Evolutionary conservation across 305 asterid genomes (phyloP), one percentile per base, ranked within the genome.

Genomic region (Fraxinus angustifolia): DNA sequence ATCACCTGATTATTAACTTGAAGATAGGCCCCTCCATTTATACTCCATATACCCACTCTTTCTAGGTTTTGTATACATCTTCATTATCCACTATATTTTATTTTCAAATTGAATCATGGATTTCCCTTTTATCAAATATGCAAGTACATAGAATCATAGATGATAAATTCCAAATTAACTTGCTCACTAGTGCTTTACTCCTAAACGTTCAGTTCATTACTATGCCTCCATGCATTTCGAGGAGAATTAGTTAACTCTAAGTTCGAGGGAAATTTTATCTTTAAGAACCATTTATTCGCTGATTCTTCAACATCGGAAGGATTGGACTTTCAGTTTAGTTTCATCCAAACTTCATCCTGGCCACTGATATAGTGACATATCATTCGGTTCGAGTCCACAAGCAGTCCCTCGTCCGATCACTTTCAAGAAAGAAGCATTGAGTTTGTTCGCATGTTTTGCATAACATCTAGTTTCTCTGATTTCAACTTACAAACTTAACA

Each of bases 1-100:
- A 90, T 86, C 87, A 50, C 87, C 90, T 85, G 85, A 91, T 88
- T 78, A 91, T 90, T 87, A 87, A 79, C 80, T 38, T 45, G 28
- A 56, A n/a, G 11, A 60, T 74, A 23, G 80, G 80, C 35, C 56
- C 77, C 84, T 79, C 82, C 81, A 78, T 71, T 40, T 16, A 62
- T 7, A 62, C 67, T 48, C 76, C 16, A 68, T 67, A 11, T 14
- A 8, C 33, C 42, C 35, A 38, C 35, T 14, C 19, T 79, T 21
- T 67, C 73, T 79, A 28, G 35, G 28, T 28, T 67, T 26, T 14
- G 30, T 68, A 38, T 68, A 78, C 81, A 48, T 62, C 81, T 21
- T 30, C 38, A 21, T 60, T 60, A 8, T 60, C 70, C 70, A 8
- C 28, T 8, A 6, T 7, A 21, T 60, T 60, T 4, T 53, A n/a